Conservation (phyloP, 352 stramenopile genomes). For the Hyaloperonospora brassicae region DNA sequence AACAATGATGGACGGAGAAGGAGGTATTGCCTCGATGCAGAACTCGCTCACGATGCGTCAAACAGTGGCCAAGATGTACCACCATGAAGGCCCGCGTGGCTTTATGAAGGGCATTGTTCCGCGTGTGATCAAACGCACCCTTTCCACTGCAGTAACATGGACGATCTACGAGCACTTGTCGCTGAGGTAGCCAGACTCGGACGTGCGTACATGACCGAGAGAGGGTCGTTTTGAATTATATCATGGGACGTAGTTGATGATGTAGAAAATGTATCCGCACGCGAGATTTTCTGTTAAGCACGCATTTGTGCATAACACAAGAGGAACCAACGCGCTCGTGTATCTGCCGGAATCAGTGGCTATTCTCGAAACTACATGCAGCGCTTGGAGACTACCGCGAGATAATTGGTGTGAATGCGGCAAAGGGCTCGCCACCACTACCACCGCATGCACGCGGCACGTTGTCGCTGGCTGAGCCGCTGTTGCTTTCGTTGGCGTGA, state of each 20-base stretch:
- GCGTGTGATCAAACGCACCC: slow-evolving; percentile 93
- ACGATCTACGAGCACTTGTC: slow-evolving; percentile 96
- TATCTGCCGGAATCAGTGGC: background rate
- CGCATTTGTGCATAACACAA: too few species aligned
- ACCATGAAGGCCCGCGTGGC: slow-evolving; percentile 86
- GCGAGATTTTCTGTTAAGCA: too few species aligned
- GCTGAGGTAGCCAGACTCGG: slow-evolving; percentile 28
- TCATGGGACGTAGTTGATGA: too few species aligned
- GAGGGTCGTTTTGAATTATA: too few species aligned
- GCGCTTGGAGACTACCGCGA: slow-evolving; percentile 40
- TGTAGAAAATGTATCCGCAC: too few species aligned
- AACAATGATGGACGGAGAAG: slow-evolving; percentile 27
- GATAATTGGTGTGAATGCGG: slow-evolving; percentile 82
- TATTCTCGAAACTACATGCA: background rate
- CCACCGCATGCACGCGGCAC: slow-evolving; percentile 10
- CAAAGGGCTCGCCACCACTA: slow-evolving; percentile 56
- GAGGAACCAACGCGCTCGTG: too few species aligned
- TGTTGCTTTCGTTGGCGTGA: slow-evolving; percentile 16
- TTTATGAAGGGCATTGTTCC: slow-evolving; percentile 93
- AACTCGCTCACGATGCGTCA: slow-evolving; percentile 62
- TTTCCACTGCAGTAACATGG: slow-evolving; percentile 98
- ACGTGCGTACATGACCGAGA: too few species aligned
- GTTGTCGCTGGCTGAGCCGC: slow-evolving; percentile 27
- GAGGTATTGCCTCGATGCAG: slow-evolving; percentile 24
- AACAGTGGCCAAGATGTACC: slow-evolving; percentile 79